Evolutionary conservation across 1,284 basidiomycete genomes (phyloP).

Genomic region (Ganoderma sinense): DNA sequence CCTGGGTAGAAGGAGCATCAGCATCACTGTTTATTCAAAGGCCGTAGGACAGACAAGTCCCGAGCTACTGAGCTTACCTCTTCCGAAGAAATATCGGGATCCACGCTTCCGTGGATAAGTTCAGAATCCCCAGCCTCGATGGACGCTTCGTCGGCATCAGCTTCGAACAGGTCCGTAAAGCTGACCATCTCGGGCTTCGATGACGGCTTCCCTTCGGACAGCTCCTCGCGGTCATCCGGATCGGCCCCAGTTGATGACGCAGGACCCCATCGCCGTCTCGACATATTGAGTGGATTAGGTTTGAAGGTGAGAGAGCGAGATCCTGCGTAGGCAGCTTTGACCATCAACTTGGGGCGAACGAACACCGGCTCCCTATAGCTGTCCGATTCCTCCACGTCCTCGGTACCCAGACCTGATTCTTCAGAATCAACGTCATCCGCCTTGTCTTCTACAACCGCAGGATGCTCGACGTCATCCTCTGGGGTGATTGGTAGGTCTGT

Average conservation of each 20-base stretch:
- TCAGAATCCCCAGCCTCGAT: slow-evolving; percentile 5
- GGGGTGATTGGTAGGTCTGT: slow-evolving; percentile 35
- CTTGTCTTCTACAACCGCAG: slow-evolving; percentile 13
- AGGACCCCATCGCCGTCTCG: slow-evolving; percentile 59
- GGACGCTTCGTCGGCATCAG: slow-evolving; percentile 22
- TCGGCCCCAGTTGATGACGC: slow-evolving; percentile 22
- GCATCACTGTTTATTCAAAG: slow-evolving; percentile 11
- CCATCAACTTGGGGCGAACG: slow-evolving; percentile 33
- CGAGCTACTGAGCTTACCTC: slow-evolving; percentile 28
- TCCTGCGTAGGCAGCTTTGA: slow-evolving; percentile 29
- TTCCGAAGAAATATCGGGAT: slow-evolving; percentile 29
- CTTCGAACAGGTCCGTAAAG: slow-evolving; percentile 38
- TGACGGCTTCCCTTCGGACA: slow-evolving; percentile 17
- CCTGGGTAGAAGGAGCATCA: slow-evolving; percentile 21
- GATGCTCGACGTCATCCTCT: slow-evolving; percentile 25
- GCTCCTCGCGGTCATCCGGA: slow-evolving; percentile 28
- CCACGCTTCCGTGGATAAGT: slow-evolving; percentile 23
- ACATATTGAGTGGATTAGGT: slow-evolving; percentile 61
- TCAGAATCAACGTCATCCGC: slow-evolving; percentile 4
- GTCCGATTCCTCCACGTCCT: slow-evolving; percentile 33
- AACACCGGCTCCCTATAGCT: slow-evolving; percentile 37
- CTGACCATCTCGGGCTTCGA: slow-evolving; percentile 32
- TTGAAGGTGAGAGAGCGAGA: slow-evolving; percentile 46
- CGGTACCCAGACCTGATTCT: slow-evolving; percentile 16
- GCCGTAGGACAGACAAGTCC: slow-evolving; percentile 13